phyloP scores from a whole-genome alignment of 257 asterid genomes.

The Ocimum tenuiflorum region DNA sequence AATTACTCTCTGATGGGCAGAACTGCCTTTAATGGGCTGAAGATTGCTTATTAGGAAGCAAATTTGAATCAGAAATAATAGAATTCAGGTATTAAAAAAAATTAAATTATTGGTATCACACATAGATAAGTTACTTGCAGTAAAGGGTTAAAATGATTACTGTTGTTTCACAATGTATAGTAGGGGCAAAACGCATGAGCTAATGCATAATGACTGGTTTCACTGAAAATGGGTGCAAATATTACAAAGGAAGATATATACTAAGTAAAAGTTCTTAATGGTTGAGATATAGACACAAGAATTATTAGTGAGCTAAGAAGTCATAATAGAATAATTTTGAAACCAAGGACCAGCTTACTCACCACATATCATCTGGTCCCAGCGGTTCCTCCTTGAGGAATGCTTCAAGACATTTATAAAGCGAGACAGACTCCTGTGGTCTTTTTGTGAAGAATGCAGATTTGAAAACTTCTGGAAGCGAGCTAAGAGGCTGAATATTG shows the following conservation, averaged over 20 bases:
- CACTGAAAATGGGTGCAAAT: background rate
- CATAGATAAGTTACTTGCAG: background rate
- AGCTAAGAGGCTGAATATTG: constrained; percentile 40
- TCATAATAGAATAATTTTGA: background rate
- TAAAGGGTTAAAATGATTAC: background rate
- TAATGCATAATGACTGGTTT: constrained; percentile 6
- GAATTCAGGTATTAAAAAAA: background rate
- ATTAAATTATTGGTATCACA: background rate
- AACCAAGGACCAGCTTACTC: constrained; percentile 33
- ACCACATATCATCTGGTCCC: constrained; percentile 99
- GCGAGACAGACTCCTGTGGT: constrained; percentile 75
- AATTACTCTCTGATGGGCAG: background rate
- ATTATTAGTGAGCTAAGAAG: constrained; percentile 15
- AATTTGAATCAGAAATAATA: background rate
- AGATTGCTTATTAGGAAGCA: background rate
- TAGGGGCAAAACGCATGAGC: background rate
- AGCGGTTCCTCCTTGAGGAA: constrained; percentile 96
- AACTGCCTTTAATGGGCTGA: background rate
- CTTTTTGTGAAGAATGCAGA: constrained; percentile 51
- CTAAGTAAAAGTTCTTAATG: too few species aligned
- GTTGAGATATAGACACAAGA: too few species aligned
- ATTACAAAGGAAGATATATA: background rate
- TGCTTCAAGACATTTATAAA: constrained; percentile 91
- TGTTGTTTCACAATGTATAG: background rate
- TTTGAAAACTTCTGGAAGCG: constrained; percentile 74